Percentiles rank a stretch among this genome's conserved stretches.
Conservation (phyloP, 2,329 filamentous ascomycete genomes). For the Zasmidium cellare region DNA sequence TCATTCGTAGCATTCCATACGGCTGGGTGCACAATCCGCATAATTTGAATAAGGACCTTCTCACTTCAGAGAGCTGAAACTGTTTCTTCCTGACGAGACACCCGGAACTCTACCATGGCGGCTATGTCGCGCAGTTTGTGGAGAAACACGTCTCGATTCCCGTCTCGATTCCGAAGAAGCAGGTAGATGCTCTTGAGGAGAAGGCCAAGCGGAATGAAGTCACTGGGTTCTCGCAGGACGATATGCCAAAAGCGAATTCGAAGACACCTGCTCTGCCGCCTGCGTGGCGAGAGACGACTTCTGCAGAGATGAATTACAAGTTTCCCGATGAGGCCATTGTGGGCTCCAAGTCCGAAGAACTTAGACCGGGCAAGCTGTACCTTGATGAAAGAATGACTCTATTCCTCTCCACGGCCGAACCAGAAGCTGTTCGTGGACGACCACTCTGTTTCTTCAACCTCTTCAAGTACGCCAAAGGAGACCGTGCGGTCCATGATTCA, state of each 20-base stretch:
- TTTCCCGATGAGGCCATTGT: conserved; percentile 3
- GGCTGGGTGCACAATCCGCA: conserved; percentile 21
- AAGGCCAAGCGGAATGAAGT: neutral
- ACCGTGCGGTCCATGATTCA: conserved; percentile 14
- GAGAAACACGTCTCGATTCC: neutral
- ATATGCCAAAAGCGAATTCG: neutral
- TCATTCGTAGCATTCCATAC: conserved; percentile 15
- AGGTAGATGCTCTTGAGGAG: neutral
- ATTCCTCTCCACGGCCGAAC: conserved; percentile 12
- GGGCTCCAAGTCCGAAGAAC: neutral
- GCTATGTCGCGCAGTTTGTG: neutral
- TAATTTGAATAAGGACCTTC: conserved; percentile 3
- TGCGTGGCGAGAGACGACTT: neutral
- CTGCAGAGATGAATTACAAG: neutral
- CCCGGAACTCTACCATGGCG: neutral
- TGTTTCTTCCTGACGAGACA: conserved; percentile 12
- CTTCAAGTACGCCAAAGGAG: conserved; percentile 19
- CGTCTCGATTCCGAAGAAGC: neutral
- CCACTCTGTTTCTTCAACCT: conserved; percentile 24
- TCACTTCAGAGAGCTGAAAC: conserved; percentile 13
- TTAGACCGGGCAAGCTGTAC: conserved; percentile 13
- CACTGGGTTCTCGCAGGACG: neutral
- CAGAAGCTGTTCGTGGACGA: neutral
- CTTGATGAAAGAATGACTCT: conserved; percentile 17
- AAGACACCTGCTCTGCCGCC: conserved; percentile 6